These are phyloP conservation scores for Rhizopogon vesiculosus DNA, from an alignment of 768 basidiomycete genomes.

Conservation along the genomic window DNA sequence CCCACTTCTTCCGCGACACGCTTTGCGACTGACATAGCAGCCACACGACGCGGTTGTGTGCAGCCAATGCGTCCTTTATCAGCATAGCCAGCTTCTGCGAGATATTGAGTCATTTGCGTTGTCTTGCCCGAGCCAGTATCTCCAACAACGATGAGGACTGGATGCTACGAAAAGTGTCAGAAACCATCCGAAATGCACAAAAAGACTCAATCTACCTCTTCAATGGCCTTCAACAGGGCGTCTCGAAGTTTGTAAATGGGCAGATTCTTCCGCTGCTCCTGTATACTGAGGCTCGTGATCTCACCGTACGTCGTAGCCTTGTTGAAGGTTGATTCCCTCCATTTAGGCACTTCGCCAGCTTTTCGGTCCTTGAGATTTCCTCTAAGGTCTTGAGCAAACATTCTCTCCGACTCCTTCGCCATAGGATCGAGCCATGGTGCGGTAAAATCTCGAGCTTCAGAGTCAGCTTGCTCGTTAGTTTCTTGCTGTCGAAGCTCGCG, in stretches of 20 bases:
- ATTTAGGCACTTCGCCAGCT: slow-evolving; percentile 77
- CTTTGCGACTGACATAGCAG: slow-evolving; percentile 98
- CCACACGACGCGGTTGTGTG: slow-evolving; percentile 98
- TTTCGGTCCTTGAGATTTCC: slow-evolving; percentile 80
- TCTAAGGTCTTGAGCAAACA: slow-evolving; percentile 92
- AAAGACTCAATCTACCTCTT: slow-evolving; percentile 57
- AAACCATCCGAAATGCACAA: background rate
- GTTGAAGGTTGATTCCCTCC: slow-evolving; percentile 92
- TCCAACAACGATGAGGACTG: slow-evolving; percentile 96
- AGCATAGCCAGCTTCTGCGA: slow-evolving; percentile 91
- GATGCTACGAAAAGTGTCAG: slow-evolving; percentile 40
- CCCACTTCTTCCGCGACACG: slow-evolving; percentile 99
- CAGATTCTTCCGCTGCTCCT: slow-evolving; percentile 86
- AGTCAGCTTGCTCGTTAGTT: slow-evolving; percentile 89
- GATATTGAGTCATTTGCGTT: slow-evolving; percentile 98
- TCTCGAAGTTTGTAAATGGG: slow-evolving; percentile 96
- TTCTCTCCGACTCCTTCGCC: slow-evolving; percentile 79
- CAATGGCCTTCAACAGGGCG: slow-evolving; percentile 83
- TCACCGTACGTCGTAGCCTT: slow-evolving; percentile 96
- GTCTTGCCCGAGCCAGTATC: slow-evolving; percentile 99
- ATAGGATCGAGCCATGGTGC: slow-evolving; percentile 99
- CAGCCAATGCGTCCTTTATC: slow-evolving; percentile 92
- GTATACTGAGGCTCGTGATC: slow-evolving; percentile 84
- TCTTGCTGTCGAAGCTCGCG: slow-evolving; percentile 93
- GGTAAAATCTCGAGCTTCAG: slow-evolving; percentile 90